These are phyloP conservation scores for Wickerhamomyces rabaulensis DNA, from an alignment of 805 yeast species.

Conservation along the genomic window DNA sequence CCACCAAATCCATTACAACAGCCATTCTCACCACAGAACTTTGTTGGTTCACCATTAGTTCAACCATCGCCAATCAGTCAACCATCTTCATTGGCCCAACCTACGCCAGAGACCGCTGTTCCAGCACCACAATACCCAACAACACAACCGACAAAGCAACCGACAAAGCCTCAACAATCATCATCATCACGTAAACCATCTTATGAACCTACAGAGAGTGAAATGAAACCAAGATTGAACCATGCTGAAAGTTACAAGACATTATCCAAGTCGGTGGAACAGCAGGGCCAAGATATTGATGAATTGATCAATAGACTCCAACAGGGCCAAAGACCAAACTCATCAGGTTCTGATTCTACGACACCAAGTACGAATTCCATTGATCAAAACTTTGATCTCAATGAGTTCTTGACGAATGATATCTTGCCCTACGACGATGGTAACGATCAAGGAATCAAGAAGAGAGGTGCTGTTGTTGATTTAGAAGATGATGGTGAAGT, in stretches of 20 bases:
- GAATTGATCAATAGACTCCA: constrained; percentile 19
- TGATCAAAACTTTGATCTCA: constrained; percentile 17
- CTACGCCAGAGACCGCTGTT: no score
- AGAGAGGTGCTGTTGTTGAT: background rate
- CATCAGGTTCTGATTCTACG: background rate
- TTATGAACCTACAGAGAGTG: background rate
- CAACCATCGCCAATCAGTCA: constrained; percentile 1
- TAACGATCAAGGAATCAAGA: background rate
- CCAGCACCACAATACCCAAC: background rate
- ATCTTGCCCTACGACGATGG: background rate
- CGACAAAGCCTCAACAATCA: background rate
- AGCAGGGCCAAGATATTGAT: constrained; percentile 23
- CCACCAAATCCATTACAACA: background rate
- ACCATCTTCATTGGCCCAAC: background rate
- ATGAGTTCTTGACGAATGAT: constrained; percentile 16
- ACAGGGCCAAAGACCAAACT: background rate
- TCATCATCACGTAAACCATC: background rate
- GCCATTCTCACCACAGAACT: background rate
- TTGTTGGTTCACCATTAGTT: background rate
- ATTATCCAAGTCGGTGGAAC: constrained; percentile 19
- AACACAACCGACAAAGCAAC: background rate
- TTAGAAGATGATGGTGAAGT: constrained; percentile 4
- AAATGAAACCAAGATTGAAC: background rate
- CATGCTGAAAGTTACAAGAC: constrained; percentile 9
- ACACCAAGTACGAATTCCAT: background rate